Evolutionary conservation across 371 early-diverging fungal genomes (phyloP).

Genomic region (Entomophthora muscae): DNA sequence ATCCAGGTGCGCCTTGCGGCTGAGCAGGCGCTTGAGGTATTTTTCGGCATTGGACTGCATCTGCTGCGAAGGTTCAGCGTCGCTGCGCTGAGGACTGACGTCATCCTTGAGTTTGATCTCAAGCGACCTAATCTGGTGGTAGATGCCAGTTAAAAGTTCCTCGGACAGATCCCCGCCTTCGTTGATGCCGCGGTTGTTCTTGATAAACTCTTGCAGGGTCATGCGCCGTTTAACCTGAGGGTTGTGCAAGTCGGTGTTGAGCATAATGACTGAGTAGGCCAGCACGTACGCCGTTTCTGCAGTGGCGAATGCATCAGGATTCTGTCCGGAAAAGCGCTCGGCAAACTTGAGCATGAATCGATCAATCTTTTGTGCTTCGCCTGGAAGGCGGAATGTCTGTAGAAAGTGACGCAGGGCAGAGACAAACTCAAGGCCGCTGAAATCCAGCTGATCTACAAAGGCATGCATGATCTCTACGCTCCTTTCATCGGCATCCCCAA

Average conservation of each 20-base stretch:
- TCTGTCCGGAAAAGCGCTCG: constrained; percentile 68
- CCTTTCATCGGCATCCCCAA: constrained; percentile 81
- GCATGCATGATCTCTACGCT: constrained; percentile 87
- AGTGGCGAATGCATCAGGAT: constrained; percentile 50
- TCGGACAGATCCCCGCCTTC: constrained; percentile 59
- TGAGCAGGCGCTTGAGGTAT: neutral
- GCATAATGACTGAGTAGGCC: constrained; percentile 84
- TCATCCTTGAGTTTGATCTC: constrained; percentile 88
- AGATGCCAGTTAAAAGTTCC: constrained; percentile 48
- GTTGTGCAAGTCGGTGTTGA: constrained; percentile 90
- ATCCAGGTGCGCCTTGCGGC: constrained; percentile 16
- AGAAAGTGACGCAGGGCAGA: constrained; percentile 77
- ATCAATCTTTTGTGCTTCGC: constrained; percentile 97
- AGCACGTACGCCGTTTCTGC: constrained; percentile 84
- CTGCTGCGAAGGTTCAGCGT: neutral
- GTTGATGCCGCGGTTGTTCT: constrained; percentile 76
- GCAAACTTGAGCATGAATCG: constrained; percentile 95
- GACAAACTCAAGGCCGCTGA: constrained; percentile 52
- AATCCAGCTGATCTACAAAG: constrained; percentile 83
- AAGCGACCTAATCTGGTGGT: constrained; percentile 59
- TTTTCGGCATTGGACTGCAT: neutral
- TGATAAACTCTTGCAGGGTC: constrained; percentile 50
- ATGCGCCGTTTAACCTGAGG: constrained; percentile 72
- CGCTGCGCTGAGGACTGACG: neutral
- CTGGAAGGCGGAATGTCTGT: constrained; percentile 87